phyloP scores from a whole-genome alignment of 768 basidiomycete genomes.

The Rhodosporidiobolus sp. region DNA sequence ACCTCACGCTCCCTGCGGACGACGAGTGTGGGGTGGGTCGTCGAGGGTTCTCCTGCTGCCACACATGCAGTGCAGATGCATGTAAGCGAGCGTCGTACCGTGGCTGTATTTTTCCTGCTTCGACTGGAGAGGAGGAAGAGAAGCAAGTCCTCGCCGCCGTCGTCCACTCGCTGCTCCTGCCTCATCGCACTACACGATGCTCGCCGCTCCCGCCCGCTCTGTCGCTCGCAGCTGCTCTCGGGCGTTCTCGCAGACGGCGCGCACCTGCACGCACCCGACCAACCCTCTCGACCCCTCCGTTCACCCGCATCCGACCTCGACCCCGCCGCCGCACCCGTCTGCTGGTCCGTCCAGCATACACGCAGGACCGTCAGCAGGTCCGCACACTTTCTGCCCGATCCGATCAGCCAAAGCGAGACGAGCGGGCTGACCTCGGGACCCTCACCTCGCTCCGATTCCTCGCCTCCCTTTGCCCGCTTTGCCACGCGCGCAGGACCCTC shows the following conservation, averaged over 20 bases:
- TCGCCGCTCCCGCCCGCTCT: not conserved
- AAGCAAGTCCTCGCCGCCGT: too few species aligned
- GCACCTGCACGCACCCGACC: not conserved
- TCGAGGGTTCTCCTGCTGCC: too few species aligned
- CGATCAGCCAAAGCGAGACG: too few species aligned
- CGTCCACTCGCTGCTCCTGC: not conserved
- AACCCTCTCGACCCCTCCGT: slow-evolving; percentile 16
- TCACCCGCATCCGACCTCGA: not conserved
- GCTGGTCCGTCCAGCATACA: not conserved
- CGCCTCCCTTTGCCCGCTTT: not conserved
- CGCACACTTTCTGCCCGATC: not conserved
- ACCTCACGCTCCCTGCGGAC: too few species aligned
- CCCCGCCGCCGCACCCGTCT: not conserved
- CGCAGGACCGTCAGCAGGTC: not conserved
- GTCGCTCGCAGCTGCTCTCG: not conserved
- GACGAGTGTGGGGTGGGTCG: not conserved
- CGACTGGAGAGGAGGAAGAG: too few species aligned
- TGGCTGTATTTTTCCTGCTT: too few species aligned
- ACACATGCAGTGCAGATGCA: too few species aligned
- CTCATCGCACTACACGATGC: too few species aligned
- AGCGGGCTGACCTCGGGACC: too few species aligned
- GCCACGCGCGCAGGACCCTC: not conserved
- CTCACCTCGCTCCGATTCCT: not conserved
- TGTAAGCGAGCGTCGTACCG: too few species aligned
- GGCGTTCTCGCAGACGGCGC: not conserved